A percentile compares a stretch with the other conserved stretches of the same genome.
phyloP scores from a whole-genome alignment of 164 flowering plant species.

The Sedum album region DNA sequence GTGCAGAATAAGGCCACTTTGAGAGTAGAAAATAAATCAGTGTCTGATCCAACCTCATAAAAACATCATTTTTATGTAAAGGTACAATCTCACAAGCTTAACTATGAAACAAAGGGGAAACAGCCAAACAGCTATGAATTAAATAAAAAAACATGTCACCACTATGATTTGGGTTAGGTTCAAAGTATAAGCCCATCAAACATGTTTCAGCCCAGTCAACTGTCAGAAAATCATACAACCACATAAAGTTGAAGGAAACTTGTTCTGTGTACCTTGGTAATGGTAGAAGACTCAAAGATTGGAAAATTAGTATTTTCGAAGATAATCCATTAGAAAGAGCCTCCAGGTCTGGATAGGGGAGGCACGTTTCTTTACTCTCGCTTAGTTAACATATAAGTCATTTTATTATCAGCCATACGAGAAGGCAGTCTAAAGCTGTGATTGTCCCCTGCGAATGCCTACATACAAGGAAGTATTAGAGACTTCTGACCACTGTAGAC shows the following conservation, averaged over 20 bases:
- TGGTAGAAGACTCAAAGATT: neutral
- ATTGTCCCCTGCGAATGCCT: neutral
- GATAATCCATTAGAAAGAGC: neutral
- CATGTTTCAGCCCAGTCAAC: neutral
- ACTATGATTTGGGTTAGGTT: neutral
- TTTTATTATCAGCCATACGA: neutral
- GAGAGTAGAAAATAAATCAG: neutral
- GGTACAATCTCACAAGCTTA: neutral
- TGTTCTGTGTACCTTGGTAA: neutral
- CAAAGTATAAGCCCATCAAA: neutral
- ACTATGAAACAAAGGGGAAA: no score
- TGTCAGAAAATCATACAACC: neutral
- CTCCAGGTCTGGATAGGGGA: neutral
- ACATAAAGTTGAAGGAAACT: neutral
- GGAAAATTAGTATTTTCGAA: neutral
- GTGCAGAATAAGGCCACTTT: neutral
- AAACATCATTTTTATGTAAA: neutral
- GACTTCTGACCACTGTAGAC: neutral
- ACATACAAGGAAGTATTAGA: neutral
- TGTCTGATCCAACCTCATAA: constrained; percentile 1
- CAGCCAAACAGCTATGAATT: no score
- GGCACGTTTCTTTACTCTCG: neutral
- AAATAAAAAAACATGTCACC: neutral
- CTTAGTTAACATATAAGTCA: neutral
- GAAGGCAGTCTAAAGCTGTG: constrained; percentile 5